Evolutionary conservation across 2,329 filamentous ascomycete species (phyloP).

Genomic region (Dactylonectria estremocensis): DNA sequence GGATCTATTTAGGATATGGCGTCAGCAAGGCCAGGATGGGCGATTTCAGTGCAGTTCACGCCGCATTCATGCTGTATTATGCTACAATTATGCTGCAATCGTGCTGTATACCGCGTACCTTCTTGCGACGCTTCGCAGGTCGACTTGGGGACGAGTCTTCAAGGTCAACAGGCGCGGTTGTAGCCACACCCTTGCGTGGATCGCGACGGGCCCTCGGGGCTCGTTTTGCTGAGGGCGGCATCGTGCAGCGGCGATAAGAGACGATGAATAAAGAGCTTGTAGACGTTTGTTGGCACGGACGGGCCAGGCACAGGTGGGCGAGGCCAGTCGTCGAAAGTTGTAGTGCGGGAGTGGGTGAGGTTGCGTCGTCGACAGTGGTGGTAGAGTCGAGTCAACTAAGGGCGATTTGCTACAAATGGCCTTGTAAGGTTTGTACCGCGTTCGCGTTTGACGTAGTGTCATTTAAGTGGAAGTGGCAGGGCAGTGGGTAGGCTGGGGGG

Average conservation of each 20-base stretch:
- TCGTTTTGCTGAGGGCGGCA: slow-evolving; percentile 58
- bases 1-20: slow-evolving; percentile 50
- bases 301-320: not conserved
- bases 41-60: not conserved
- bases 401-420: slow-evolving; percentile 40
- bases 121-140: slow-evolving; percentile 76
- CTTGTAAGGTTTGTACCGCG: slow-evolving; percentile 51
- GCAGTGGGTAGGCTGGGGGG: slow-evolving; percentile 35
- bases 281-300: not conserved
- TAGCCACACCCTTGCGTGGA: slow-evolving; percentile 54
- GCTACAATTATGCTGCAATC: not conserved
- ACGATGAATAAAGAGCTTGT: not conserved
- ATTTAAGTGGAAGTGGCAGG: slow-evolving; percentile 44
- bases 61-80: no score
- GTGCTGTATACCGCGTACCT: slow-evolving; percentile 58
- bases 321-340: slow-evolving; percentile 5
- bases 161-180: slow-evolving; percentile 54
- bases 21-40: slow-evolving; percentile 35
- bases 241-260: slow-evolving; percentile 38
- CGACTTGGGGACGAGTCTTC: slow-evolving; percentile 73
- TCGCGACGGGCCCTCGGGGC: slow-evolving; percentile 57
- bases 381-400: slow-evolving; percentile 9
- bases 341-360: slow-evolving; percentile 12
- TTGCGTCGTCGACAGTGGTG: slow-evolving; percentile 43
- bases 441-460: slow-evolving; percentile 52